These are phyloP conservation scores for Termitomyces sp. DNA, from an alignment of 768 basidiomycete genomes.

Conservation along the genomic window DNA sequence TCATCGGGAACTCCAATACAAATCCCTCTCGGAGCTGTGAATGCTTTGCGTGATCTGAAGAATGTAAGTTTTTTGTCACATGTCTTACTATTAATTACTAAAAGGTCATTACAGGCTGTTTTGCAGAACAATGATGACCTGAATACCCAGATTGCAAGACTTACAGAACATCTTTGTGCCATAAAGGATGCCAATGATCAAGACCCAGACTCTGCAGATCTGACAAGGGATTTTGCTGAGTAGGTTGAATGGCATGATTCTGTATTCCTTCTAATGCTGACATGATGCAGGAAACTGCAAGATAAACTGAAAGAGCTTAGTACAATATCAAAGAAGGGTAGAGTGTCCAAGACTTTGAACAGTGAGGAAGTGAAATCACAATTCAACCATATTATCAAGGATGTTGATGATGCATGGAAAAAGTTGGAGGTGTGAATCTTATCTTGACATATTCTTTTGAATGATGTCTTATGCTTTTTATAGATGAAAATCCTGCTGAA, in stretches of 20 bases:
- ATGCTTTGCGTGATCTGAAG: neutral
- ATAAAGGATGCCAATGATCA: neutral
- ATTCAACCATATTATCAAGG: neutral
- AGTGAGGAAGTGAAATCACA: constrained; percentile 5
- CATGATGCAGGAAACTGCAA: neutral
- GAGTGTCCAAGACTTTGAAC: constrained; percentile 3
- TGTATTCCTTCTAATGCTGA: neutral
- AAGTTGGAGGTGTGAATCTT: constrained; percentile 10
- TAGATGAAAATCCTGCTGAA: neutral
- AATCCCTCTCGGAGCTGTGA: neutral
- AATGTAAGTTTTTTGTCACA: neutral
- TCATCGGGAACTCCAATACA: neutral
- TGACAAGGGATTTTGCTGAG: neutral
- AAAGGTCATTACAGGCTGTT: neutral
- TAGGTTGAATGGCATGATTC: neutral
- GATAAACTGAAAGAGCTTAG: neutral
- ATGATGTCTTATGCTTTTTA: neutral
- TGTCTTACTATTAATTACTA: neutral
- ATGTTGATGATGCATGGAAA: constrained; percentile 7
- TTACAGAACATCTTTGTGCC: neutral
- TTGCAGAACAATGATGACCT: neutral
- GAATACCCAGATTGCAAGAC: neutral
- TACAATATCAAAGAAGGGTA: neutral
- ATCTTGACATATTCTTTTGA: neutral
- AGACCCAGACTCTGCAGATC: neutral